Base-by-base conservation (phyloP, 176 grass and related monocot species). In the Raddia guianensis region DNA sequence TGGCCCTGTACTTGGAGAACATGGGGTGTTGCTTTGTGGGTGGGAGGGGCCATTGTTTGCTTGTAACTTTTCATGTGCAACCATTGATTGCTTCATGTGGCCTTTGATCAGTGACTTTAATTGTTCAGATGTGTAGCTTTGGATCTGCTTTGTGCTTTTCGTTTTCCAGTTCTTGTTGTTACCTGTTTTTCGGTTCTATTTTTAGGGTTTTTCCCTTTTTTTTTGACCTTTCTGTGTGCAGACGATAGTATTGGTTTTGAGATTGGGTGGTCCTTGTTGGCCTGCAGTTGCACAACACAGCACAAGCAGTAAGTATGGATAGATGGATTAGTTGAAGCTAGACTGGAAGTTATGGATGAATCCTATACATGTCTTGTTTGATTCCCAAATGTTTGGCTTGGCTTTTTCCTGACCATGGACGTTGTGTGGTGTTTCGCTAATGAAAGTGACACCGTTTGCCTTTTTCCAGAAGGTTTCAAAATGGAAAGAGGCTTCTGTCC, bases 61-160 rank as follows among this genome's bases (percentile, higher is more conserved):
- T 66, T 80, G 45, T 43, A 63, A 52, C 64, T 63, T 70, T 51
- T 70, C 85, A 81, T 81, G 72, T 87, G 85, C 85, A 70, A 19
- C 63, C 45, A 63, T 82, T 87, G 72, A 87, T 72, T 78, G 57
- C 58, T 66, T 87, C 80, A 72, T 83, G 86, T 83, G 79, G 77
- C 48, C n/a, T 69, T 16, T 20, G 34, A 52, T 37, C 7, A 63
- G 63, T 75, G 63, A 50, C 77, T 68, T 86, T 52, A 66, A 62
- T 5, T 49, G 49, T 79, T 57, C 19, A 74, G 70, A 74, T 67
- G 64, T 63, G 74, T 32, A 52, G 52, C 64, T 57, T 75, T 76
- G 60, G 61, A 68, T 75, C 52, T 74, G 3, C 49, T 55, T 68
- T 52, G 18, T 60, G 18, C 9, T 37, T 11, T 9, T 48, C 15